Conservation (phyloP, 495 filamentous ascomycete species). For the Podospora bellae-mahoneyi region DNA sequence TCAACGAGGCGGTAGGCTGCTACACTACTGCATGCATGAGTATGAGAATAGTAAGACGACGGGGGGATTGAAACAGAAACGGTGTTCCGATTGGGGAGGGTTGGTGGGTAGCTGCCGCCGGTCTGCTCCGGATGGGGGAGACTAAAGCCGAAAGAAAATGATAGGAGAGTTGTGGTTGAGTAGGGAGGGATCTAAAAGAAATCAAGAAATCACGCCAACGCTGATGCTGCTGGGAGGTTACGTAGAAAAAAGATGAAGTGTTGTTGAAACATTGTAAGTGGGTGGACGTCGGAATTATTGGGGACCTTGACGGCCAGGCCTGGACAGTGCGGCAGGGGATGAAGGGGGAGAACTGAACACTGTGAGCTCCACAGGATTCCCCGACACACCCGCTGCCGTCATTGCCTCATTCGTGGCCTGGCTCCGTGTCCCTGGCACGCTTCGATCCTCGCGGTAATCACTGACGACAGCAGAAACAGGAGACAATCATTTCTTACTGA, state of each 20-base stretch:
- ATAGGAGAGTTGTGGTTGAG: not conserved
- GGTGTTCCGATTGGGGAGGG: not conserved
- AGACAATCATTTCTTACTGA: not conserved
- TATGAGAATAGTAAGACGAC: not conserved
- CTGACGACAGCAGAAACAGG: not conserved
- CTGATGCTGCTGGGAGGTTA: too few species aligned
- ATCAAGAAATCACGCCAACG: too few species aligned
- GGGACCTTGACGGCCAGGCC: not conserved
- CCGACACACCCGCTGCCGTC: constrained; percentile 7
- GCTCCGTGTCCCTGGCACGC: too few species aligned
- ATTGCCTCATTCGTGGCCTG: not conserved
- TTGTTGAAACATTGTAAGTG: not conserved
- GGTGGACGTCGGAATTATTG: not conserved
- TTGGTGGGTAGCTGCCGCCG: not conserved
- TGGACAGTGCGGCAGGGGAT: not conserved
- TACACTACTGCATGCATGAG: not conserved
- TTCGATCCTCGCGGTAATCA: not conserved
- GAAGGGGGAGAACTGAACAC: not conserved
- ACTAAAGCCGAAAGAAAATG: not conserved
- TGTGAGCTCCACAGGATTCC: not conserved
- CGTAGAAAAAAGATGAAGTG: too few species aligned
- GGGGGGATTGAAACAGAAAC: not conserved
- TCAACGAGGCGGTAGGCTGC: not conserved
- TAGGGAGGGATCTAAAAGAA: not conserved
- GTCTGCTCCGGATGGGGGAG: not conserved